Percentiles rank a stretch among this genome's conserved stretches.
These are phyloP conservation scores for Guyanaporus albipodus DNA, from an alignment of 768 basidiomycete species.

Conservation along the genomic window DNA sequence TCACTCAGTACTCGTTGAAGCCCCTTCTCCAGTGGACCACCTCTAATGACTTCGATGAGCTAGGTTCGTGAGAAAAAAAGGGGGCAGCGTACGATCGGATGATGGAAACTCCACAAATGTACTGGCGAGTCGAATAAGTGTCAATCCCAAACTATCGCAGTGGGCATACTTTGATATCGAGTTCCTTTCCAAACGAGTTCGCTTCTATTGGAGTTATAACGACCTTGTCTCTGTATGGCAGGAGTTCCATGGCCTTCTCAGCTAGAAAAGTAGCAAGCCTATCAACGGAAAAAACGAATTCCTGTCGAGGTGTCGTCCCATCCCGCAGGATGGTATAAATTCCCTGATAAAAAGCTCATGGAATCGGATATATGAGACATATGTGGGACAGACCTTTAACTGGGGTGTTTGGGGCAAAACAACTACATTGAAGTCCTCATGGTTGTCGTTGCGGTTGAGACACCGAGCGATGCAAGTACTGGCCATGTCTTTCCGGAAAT, in stretches of 20 bases:
- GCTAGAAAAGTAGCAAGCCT: slow-evolving; percentile 79
- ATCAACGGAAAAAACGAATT: slow-evolving; percentile 92
- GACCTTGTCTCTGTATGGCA: slow-evolving; percentile 63
- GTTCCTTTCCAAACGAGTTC: slow-evolving; percentile 54
- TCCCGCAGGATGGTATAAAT: slow-evolving; percentile 87
- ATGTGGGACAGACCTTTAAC: slow-evolving; percentile 50
- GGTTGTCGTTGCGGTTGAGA: slow-evolving; percentile 33
- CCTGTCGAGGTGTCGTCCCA: slow-evolving; percentile 62
- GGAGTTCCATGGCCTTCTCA: slow-evolving; percentile 76
- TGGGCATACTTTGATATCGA: slow-evolving; percentile 52
- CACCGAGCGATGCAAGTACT: slow-evolving; percentile 38
- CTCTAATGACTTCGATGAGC: slow-evolving; percentile 41
- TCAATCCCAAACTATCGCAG: neutral
- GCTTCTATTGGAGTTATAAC: slow-evolving; percentile 67
- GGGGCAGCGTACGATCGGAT: slow-evolving; percentile 66
- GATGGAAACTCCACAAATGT: slow-evolving; percentile 86
- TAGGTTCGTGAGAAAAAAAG: neutral
- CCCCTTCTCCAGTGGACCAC: slow-evolving; percentile 87
- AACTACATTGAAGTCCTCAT: slow-evolving; percentile 52
- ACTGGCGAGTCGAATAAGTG: slow-evolving; percentile 34
- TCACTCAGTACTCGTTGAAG: slow-evolving; percentile 86
- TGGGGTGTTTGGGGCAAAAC: slow-evolving; percentile 79
- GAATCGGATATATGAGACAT: neutral
- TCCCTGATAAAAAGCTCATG: slow-evolving; percentile 48
- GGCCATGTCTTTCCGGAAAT: slow-evolving; percentile 73